These are phyloP conservation scores for Gossypium gossypioides DNA, from an alignment of 441 rosid genomes.

Conservation along the genomic window DNA sequence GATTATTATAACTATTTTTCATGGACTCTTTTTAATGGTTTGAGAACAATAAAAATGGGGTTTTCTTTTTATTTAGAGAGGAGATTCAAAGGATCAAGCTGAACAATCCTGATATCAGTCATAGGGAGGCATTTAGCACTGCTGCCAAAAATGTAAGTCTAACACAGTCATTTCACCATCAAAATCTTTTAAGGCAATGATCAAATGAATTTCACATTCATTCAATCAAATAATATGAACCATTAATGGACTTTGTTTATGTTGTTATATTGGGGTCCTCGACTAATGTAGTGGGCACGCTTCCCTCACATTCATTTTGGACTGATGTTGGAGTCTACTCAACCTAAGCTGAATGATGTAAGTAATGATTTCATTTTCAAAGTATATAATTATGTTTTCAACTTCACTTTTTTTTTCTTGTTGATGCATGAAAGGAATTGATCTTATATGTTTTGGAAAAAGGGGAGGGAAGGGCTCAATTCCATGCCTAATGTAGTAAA, in stretches of 20 bases:
- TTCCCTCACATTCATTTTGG: conserved; percentile 19
- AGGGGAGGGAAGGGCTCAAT: background rate
- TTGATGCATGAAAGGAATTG: background rate
- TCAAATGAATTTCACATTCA: background rate
- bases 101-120: conserved; percentile 41
- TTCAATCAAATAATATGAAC: background rate
- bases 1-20: background rate
- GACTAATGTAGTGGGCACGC: conserved; percentile 16
- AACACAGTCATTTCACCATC: too few relatives aligned
- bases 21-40: background rate
- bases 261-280: too few relatives aligned
- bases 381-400: background rate
- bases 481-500: background rate
- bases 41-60: background rate
- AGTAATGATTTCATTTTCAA: background rate
- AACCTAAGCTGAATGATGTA: conserved; percentile 10
- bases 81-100: conserved; percentile 48
- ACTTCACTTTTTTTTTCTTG: background rate
- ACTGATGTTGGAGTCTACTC: conserved; percentile 12
- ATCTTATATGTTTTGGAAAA: too few relatives aligned
- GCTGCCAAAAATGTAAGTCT: conserved; percentile 47
- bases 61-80: conserved; percentile 19
- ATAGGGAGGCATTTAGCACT: conserved; percentile 46
- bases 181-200: background rate
- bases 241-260: background rate